Evolutionary conservation across 2,329 filamentous ascomycete species (phyloP).

Genomic region (Fusarium proliferatum): DNA sequence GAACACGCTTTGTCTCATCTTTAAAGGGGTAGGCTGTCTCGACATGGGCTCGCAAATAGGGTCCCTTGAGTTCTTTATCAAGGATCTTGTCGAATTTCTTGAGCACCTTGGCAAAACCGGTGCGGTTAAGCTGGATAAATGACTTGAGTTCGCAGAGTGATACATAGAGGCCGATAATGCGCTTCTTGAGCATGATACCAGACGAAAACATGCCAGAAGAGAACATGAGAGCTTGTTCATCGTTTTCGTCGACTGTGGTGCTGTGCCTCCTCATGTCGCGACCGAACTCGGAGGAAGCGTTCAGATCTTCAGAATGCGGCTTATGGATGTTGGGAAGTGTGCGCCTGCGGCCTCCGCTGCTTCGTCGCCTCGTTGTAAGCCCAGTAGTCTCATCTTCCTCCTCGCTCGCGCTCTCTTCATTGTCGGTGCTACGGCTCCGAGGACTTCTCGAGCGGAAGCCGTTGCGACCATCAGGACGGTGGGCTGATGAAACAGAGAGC

Average conservation of each 20-base stretch:
- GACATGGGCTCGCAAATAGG: conserved; percentile 80
- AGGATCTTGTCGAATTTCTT: conserved; percentile 99
- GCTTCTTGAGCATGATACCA: conserved; percentile 90
- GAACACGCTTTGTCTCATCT: conserved; percentile 72
- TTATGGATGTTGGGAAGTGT: conserved; percentile 52
- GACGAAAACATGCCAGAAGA: conserved; percentile 72
- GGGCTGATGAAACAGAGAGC: conserved; percentile 43
- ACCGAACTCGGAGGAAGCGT: conserved; percentile 69
- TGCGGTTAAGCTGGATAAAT: conserved; percentile 95
- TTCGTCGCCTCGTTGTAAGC: conserved; percentile 60
- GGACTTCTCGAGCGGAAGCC: conserved; percentile 49
- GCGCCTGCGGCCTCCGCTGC: conserved; percentile 54
- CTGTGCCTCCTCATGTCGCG: conserved; percentile 69
- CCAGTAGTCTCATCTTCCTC: conserved; percentile 71
- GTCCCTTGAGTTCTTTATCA: conserved; percentile 80
- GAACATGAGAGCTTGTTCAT: conserved; percentile 76
- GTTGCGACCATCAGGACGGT: conserved; percentile 22
- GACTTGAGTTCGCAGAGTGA: conserved; percentile 95
- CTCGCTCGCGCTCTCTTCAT: conserved; percentile 74
- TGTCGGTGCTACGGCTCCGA: conserved; percentile 61
- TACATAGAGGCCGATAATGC: conserved; percentile 87
- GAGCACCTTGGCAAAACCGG: conserved; percentile 93
- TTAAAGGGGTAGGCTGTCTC: conserved; percentile 85
- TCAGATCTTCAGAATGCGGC: conserved; percentile 63
- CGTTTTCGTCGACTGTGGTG: conserved; percentile 79